phyloP scores from a whole-genome alignment of 495 filamentous ascomycete species.

The Xylaria curta region DNA sequence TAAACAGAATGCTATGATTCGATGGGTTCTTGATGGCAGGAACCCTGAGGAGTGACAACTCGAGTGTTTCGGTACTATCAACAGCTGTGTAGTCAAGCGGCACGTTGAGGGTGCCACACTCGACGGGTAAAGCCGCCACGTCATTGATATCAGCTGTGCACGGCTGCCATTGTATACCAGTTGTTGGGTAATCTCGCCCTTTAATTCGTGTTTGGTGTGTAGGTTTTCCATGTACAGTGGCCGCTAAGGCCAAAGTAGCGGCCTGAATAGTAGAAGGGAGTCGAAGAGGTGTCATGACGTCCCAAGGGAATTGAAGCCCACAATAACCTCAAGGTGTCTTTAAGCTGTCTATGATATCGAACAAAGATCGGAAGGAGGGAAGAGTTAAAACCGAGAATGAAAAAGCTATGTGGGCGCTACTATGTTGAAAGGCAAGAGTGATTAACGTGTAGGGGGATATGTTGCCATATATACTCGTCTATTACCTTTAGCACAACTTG shows the following conservation, averaged over 20 bases:
- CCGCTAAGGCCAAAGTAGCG: neutral
- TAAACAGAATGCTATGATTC: constrained; percentile 49
- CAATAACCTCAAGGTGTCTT: neutral
- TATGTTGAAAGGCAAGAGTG: neutral
- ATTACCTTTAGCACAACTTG: neutral
- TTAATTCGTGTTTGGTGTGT: neutral
- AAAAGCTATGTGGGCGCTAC: neutral
- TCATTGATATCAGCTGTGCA: constrained; percentile 16
- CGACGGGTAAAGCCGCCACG: constrained; percentile 19
- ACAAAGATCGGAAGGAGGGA: neutral
- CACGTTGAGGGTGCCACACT: constrained; percentile 48
- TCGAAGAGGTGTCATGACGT: neutral
- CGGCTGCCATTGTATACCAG: constrained; percentile 20
- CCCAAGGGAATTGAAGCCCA: neutral
- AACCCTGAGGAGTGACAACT: constrained; percentile 43
- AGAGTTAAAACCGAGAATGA: too few species aligned
- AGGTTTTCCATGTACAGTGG: neutral
- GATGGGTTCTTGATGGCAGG: constrained; percentile 37
- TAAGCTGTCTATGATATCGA: neutral
- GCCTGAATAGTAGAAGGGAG: neutral
- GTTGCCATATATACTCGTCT: constrained; percentile 3
- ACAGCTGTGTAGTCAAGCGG: constrained; percentile 50
- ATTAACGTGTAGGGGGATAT: neutral
- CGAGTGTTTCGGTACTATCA: constrained; percentile 37
- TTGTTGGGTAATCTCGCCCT: constrained; percentile 6